Evolutionary conservation across 2,329 filamentous ascomycete genomes (phyloP), one percentile per base, ranked within the genome.

Genomic region (Trichocomaceae sp.): DNA sequence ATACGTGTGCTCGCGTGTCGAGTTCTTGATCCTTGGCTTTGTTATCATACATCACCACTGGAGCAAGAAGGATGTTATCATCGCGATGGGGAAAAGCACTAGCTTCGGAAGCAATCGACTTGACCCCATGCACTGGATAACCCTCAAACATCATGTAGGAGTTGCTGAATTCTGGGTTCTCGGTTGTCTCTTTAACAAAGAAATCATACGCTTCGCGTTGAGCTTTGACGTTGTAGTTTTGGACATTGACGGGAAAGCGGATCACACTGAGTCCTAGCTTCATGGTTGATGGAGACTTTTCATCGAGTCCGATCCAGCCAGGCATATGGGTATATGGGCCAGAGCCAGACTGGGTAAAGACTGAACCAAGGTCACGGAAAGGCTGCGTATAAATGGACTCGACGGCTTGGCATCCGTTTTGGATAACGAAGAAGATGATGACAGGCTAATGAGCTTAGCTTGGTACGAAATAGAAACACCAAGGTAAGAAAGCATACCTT

Each of bases 81-180:
- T 62, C 58, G 4, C 78, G 72, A 62, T 71, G 72, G 75, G 69
- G 57, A 72, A n/a, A 80, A 0, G 77, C 76, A 0, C 72, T 69
- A 1, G 69, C 66, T 13, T 63, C 64, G 15, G 57, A 59, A 37
- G 62, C 57, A 29, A 75, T 53, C 0, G 64, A 66, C 55, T 70
- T 59, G 15, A 80, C 71, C 2, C 72, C 78, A 19, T 73, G 64
- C 9, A 62, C 63, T 0, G 77, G 69, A 63, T 80, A 82, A 3
- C 75, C 75, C 59, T 82, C 79, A 41, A 81, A 75, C 70, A 81
- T 74, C 62, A 80, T 74, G 39, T 77, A 63, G 0, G 71, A 71
- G 55, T 65, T 50, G 23, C 64, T 64, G n/a, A 69, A 61, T 0
- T 51, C 62, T 0, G 69, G 66, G 9, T 54, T 58, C 1, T 58